A percentile compares a stretch with the other conserved stretches of the same genome.
Evolutionary conservation across 441 rosid species (phyloP).

Genomic region (Arabidopsis lyrata): DNA sequence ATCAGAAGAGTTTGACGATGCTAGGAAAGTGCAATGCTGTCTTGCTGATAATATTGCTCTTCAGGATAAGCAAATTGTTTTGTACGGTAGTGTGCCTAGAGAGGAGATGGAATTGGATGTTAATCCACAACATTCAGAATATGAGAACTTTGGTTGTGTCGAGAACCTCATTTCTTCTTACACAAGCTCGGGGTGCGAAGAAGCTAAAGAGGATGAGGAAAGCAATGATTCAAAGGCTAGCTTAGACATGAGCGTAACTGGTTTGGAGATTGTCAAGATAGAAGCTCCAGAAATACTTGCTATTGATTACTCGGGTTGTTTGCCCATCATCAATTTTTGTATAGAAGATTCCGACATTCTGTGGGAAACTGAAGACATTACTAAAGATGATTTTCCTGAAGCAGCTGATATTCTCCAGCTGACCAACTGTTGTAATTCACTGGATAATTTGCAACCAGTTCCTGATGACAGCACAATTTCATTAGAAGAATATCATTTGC

Average conservation of each 20-base stretch:
- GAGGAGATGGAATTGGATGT: constrained; percentile 46
- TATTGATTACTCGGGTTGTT: constrained; percentile 32
- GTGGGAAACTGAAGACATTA: constrained; percentile 41
- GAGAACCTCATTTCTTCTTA: constrained; percentile 8
- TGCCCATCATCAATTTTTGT: constrained; percentile 33
- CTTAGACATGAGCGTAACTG: constrained; percentile 37
- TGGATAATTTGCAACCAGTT: constrained; percentile 35
- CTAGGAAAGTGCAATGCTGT: constrained; percentile 38
- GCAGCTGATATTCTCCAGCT: constrained; percentile 42
- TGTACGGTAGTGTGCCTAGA: constrained; percentile 42
- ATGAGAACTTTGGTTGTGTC: constrained; percentile 38
- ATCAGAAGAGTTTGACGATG: constrained; percentile 19
- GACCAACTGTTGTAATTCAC: constrained; percentile 27
- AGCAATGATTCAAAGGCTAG: constrained; percentile 28
- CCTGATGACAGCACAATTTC: constrained; percentile 39
- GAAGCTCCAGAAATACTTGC: constrained; percentile 46
- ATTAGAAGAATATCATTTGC: constrained; percentile 40
- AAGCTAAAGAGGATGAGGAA: constrained; percentile 43
- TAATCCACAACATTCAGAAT: constrained; percentile 35
- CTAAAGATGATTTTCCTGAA: constrained; percentile 44
- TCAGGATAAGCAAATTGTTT: constrained; percentile 40
- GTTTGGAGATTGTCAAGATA: constrained; percentile 47
- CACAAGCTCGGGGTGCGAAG: constrained; percentile 37
- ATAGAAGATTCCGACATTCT: constrained; percentile 35
- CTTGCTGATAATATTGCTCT: constrained; percentile 41